Percentiles rank a stretch among this genome's conserved stretches.
These are phyloP conservation scores for Phlyctochytrium bullatum DNA, from an alignment of 192 early-diverging fungal genomes.

Conservation along the genomic window DNA sequence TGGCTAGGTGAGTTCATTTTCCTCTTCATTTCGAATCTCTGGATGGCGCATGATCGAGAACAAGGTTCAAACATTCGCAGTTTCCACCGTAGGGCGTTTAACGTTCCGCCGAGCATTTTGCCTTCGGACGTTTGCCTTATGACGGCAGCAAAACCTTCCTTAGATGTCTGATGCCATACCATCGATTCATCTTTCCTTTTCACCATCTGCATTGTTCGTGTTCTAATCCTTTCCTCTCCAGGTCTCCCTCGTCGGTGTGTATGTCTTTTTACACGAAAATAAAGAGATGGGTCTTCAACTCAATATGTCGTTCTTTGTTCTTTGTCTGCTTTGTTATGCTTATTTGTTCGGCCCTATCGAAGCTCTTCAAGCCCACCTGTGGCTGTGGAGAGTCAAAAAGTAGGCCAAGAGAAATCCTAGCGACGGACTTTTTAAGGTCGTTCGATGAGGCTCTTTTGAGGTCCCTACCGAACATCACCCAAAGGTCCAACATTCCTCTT, in stretches of 20 bases:
- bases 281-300: too few species aligned
- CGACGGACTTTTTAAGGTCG: background rate
- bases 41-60: constrained; percentile 5
- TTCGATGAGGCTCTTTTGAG: background rate
- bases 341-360: background rate
- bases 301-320: background rate
- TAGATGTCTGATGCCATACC: constrained; percentile 9
- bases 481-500: background rate
- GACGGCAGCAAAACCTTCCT: constrained; percentile 9
- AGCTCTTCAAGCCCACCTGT: background rate
- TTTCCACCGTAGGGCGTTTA: constrained; percentile 7
- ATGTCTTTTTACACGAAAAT: too few species aligned
- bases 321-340: background rate
- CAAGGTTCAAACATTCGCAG: constrained; percentile 9
- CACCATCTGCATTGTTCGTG: background rate
- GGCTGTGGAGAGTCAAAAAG: background rate
- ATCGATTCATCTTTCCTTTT: background rate
- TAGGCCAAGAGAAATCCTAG: background rate
- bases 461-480: background rate
- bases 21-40: background rate
- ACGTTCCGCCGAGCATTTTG: constrained; percentile 1
- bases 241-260: too few species aligned
- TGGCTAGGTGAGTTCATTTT: background rate
- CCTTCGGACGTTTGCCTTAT: background rate
- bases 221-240: too few species aligned